Evolutionary conservation across 306 rosid genomes (phyloP), one percentile per base, ranked within the genome.

Genomic region (Cyclanthera cordifolia): DNA sequence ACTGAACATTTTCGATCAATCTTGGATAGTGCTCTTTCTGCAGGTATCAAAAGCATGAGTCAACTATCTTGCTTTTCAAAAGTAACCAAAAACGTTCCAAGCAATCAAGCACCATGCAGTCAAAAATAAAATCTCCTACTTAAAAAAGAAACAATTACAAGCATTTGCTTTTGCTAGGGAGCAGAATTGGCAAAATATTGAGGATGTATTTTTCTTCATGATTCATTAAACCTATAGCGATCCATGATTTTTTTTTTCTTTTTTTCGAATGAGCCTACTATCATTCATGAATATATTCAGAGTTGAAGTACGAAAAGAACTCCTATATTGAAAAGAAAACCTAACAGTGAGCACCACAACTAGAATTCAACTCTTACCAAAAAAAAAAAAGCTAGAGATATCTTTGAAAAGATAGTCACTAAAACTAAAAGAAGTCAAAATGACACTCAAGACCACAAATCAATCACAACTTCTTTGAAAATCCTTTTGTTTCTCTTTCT

Each of bases 1-100:
- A 82, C 80, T 87, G 90, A 68, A 91, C 95, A 82, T 91, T 96
- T 82, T 88, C 95, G 77, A 88, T 82, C 92, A 91, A 67, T 72
- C 78, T 76, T 53, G 97, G 97, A 78, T 91, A 85, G 73, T 85
- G 85, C 72, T 85, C 91, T 78, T 73, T 88, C 97, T 91, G 91
- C 84, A 81, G 53, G 75, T 72, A 82, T 77, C 75, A 78, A 48
- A 43, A 45, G 70, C 69, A 48, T 51, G 76, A 37, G 48, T 78
- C 61, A 79, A 78, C 71, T 32, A 66, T 70, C 70, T 53, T 41
- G 54, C 70, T 67, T 17, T 49, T 72, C 66, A 55, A 25, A 8
- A 58, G 65, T 45, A 68, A 76, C 57, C 55, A 57, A 19, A 43
- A 75, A 59, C 64, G 30, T 37, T 71, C 20, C 50, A 52, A 43